Base-by-base conservation (phyloP, 176 grass and related monocot species). In the Pontederia paniculata region DNA sequence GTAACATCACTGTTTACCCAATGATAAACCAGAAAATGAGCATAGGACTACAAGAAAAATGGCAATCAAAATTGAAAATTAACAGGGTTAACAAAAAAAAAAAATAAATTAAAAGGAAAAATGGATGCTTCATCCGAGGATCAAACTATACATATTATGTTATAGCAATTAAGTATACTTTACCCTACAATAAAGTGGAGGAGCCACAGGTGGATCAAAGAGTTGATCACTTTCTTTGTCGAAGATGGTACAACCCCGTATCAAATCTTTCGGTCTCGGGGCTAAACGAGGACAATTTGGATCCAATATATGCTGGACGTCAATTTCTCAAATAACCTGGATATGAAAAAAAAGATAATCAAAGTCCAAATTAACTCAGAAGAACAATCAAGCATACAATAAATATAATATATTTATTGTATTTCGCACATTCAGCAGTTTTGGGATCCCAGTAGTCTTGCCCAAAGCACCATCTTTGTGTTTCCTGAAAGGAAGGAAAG, bases 161-260 rank as follows among this genome's bases (percentile, higher is more conserved):
- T n/a, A n/a, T n/a, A n/a, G n/a, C n/a, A n/a, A n/a, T n/a, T 37
- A 2, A 37, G 28, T 37, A 3, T 37, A 55, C 78, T 48, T n/a
- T 46, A 88, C 84, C 13, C 73, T 16, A 44, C 79, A 88, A 59
- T 64, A 9, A 7, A 52, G 10, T 21, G 43, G 8, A 0, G 62
- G 47, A 55, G 72, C 42, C 17, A 47, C 57, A 41, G 48, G 50
- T 56, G 79, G 75, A 12, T 46, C 58, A 53, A 66, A 56, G 0
- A 54, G 37, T 17, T 75, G 16, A n/a, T 12, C 21, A 44, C 42
- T 23, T 25, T 18, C 67, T 42, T 58, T 56, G 17, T 9, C 15
- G 5, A 83, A 52, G 45, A 72, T 67, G 54, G 10, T 73, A 52
- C 65, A 56, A 45, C 22, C 17, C 6, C 44, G 22, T 49, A 54